phyloP scores from a whole-genome alignment of 176 grass and related monocot genomes.

The Avena eriantha region DNA sequence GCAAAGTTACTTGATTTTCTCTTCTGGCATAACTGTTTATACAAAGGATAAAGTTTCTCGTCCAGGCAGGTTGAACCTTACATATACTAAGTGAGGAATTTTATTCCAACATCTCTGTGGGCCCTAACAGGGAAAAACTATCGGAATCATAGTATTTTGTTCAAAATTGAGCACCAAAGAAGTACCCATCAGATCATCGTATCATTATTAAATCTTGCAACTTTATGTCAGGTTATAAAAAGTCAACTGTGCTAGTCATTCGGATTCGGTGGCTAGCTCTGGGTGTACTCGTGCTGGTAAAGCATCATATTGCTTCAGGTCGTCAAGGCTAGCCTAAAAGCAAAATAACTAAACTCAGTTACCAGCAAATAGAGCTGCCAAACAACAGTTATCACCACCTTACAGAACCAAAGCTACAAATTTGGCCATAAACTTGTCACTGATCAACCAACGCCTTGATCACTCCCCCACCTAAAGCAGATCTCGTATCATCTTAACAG shows the following conservation, averaged over 20 bases:
- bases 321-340: slow-evolving; percentile 4
- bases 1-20: slow-evolving; percentile 29
- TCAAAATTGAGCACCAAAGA: not conserved
- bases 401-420: not conserved
- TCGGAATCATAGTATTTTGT: not conserved
- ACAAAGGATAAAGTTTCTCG: not conserved
- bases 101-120: not conserved
- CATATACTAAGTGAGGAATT: not conserved
- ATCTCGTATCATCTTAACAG: slow-evolving; percentile 12
- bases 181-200: not conserved
- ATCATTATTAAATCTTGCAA: slow-evolving; percentile 12
- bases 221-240: not conserved
- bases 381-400: slow-evolving; percentile 7
- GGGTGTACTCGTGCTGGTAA: not conserved
- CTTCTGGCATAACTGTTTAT: not conserved
- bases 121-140: not conserved
- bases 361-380: not conserved
- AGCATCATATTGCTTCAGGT: slow-evolving; percentile 5
- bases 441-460: not conserved
- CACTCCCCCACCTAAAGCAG: not conserved
- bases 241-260: not conserved
- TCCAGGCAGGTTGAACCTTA: not conserved
- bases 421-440: not conserved
- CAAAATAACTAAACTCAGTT: not conserved
- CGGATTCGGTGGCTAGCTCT: not conserved